Evolutionary conservation across 352 stramenopile species (phyloP).

Genomic region (Phytopythium vexans): DNA sequence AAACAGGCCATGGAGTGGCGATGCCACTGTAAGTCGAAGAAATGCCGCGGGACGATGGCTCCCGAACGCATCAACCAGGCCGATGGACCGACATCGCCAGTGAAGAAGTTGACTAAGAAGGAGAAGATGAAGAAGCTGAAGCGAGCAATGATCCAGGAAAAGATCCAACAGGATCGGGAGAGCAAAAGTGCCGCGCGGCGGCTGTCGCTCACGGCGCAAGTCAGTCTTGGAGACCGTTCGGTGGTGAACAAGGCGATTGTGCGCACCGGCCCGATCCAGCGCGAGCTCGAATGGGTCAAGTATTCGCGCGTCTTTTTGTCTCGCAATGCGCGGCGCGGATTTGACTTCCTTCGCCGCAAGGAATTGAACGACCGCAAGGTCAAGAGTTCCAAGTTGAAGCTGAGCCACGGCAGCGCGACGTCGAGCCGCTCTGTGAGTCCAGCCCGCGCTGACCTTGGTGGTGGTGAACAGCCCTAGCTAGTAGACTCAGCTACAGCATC

Average conservation of each 20-base stretch:
- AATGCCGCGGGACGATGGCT: slow-evolving; percentile 86
- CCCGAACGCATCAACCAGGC: slow-evolving; percentile 67
- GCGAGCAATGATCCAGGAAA: slow-evolving; percentile 59
- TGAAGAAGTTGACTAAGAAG: slow-evolving; percentile 82
- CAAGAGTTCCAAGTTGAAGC: slow-evolving; percentile 2
- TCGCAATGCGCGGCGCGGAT: slow-evolving; percentile 59
- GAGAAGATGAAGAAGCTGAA: slow-evolving; percentile 67
- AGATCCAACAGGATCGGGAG: slow-evolving; percentile 65
- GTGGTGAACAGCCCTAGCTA: not conserved
- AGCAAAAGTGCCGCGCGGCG: slow-evolving; percentile 56
- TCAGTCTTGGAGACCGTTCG: slow-evolving; percentile 46
- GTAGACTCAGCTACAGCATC: not conserved
- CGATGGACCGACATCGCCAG: slow-evolving; percentile 11
- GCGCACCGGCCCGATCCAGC: slow-evolving; percentile 45
- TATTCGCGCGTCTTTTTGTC: slow-evolving; percentile 49
- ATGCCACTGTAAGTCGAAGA: slow-evolving; percentile 78
- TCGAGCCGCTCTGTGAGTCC: slow-evolving; percentile 26
- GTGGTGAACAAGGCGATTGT: slow-evolving; percentile 54
- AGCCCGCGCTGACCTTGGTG: not conserved
- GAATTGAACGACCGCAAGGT: slow-evolving; percentile 42
- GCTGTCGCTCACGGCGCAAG: slow-evolving; percentile 58
- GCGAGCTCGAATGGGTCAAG: slow-evolving; percentile 62
- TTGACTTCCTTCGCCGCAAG: slow-evolving; percentile 75
- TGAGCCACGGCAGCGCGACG: slow-evolving; percentile 17
- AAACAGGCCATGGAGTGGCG: slow-evolving; percentile 85